Evolutionary conservation across 2,329 filamentous ascomycete genomes (phyloP), one percentile per base, ranked within the genome.

Genomic region (Botrytis deweyae): DNA sequence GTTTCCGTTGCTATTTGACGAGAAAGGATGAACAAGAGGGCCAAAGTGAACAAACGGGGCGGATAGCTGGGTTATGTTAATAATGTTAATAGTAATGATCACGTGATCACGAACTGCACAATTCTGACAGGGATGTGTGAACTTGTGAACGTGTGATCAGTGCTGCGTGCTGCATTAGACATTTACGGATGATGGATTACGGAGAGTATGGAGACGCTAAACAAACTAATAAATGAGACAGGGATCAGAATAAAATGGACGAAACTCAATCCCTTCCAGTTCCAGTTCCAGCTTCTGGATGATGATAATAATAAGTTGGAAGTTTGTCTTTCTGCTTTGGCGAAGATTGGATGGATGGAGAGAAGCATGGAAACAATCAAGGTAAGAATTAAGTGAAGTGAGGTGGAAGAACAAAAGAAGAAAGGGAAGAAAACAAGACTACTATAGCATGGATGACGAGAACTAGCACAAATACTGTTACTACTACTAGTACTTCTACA

Each of bases 1-100:
- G 62, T 46, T n/a, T 61, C 36, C n/a, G 40, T 67, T 72, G n/a
- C 46, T 59, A 59, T 67, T 33, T 67, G 46, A 67, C 36, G n/a
- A 62, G 62, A 68, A 68, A 44, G 55, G 70, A 72, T n/a, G 62
- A 72, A 72, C 70, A 52, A 72, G 63, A 68, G 40, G 70, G 49
- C 44, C 46, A 38, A 46, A 49, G 25, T n/a, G 49, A 68, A 68
- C 52, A 61, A 72, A 72, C 70, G 69, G 69, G 70, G 70, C 36
- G 69, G 59, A 59, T 33, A 58, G 64, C 62, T 66, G 70, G 63
- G 38, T 68, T 68, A 68, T 58, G 52, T 72, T 66, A 66, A 72
- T 71, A 66, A 72, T 66, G 61, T 33, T 33, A 33, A 33, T 33
- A 33, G 4, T 33, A 33, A 33, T 33, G 33, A 33, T 33, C 33